Evolutionary conservation across 2,329 filamentous ascomycete species (phyloP).

Genomic region (Thielaviopsis euricoi): DNA sequence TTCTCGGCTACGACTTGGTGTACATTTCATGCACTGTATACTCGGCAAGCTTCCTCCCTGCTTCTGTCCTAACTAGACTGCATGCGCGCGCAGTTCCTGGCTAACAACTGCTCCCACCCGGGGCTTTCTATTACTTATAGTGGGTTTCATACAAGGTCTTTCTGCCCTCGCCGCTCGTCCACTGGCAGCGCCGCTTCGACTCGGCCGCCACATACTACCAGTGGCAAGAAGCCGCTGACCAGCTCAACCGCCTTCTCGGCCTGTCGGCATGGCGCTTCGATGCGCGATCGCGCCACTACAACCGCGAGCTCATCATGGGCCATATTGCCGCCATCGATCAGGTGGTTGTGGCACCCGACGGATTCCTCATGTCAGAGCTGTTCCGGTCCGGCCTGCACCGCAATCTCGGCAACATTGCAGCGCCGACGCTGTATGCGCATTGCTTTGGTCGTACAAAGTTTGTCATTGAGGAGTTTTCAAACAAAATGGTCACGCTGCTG

Average conservation of each 20-base stretch:
- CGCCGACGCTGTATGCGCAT: conserved; percentile 64
- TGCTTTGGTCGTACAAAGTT: conserved; percentile 81
- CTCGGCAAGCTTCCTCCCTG: not conserved
- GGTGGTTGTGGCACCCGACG: conserved; percentile 54
- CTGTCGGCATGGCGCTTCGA: conserved; percentile 77
- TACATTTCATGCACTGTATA: conserved; percentile 1
- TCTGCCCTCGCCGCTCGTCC: conserved; percentile 7
- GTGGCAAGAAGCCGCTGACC: conserved; percentile 71
- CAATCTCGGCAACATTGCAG: conserved; percentile 75
- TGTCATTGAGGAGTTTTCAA: conserved; percentile 80
- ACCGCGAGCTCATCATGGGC: conserved; percentile 69
- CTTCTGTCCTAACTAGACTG: not conserved
- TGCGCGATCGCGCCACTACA: conserved; percentile 65
- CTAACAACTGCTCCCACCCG: too few relatives aligned
- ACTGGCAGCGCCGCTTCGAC: conserved; percentile 28
- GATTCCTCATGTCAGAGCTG: conserved; percentile 60
- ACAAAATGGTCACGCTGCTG: conserved; percentile 65
- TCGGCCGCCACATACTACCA: conserved; percentile 61
- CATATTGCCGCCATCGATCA: conserved; percentile 54
- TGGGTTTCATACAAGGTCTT: conserved; percentile 7
- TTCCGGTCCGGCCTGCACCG: conserved; percentile 64
- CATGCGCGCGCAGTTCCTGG: too few relatives aligned
- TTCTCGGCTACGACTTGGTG: conserved; percentile 8
- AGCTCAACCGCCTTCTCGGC: conserved; percentile 67
- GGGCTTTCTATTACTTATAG: too few relatives aligned